Conservation (phyloP, 768 basidiomycete genomes). For the Galerina sulciceps region DNA sequence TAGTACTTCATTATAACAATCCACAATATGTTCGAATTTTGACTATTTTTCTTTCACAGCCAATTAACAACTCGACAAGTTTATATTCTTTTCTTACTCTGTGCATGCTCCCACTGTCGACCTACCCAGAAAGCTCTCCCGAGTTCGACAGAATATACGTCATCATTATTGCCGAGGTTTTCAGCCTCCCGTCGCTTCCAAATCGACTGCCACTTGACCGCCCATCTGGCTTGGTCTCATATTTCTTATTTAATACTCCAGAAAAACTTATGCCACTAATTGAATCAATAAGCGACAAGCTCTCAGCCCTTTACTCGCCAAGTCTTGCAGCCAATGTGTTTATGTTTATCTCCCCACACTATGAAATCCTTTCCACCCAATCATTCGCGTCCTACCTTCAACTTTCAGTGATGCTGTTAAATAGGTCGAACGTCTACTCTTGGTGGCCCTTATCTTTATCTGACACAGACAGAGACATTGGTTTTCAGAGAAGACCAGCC, state of each 20-base stretch:
- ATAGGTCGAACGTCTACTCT: constrained; percentile 49
- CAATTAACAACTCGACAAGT: constrained; percentile 50
- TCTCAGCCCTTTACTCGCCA: constrained; percentile 37
- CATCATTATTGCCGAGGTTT: constrained; percentile 54
- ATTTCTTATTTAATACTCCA: constrained; percentile 56
- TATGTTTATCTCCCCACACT: constrained; percentile 66
- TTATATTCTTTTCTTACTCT: constrained; percentile 55
- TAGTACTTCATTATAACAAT: constrained; percentile 45
- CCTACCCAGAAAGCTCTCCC: constrained; percentile 23
- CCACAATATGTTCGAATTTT: neutral
- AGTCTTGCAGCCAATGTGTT: constrained; percentile 77
- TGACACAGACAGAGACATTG: neutral
- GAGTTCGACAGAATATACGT: constrained; percentile 38
- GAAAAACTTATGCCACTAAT: constrained; percentile 27
- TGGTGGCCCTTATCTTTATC: constrained; percentile 33
- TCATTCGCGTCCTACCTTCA: constrained; percentile 59
- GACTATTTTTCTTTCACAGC: constrained; percentile 37
- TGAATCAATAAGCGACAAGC: constrained; percentile 30
- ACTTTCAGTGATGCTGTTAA: constrained; percentile 57
- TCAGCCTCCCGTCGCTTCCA: constrained; percentile 79
- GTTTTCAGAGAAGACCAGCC: neutral
- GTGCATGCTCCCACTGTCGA: constrained; percentile 42
- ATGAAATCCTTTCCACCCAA: constrained; percentile 47
- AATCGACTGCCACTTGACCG: constrained; percentile 68
- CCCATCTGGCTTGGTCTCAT: constrained; percentile 66